Conservation (phyloP, 441 rosid species). For the Flueggea neowawraea region DNA sequence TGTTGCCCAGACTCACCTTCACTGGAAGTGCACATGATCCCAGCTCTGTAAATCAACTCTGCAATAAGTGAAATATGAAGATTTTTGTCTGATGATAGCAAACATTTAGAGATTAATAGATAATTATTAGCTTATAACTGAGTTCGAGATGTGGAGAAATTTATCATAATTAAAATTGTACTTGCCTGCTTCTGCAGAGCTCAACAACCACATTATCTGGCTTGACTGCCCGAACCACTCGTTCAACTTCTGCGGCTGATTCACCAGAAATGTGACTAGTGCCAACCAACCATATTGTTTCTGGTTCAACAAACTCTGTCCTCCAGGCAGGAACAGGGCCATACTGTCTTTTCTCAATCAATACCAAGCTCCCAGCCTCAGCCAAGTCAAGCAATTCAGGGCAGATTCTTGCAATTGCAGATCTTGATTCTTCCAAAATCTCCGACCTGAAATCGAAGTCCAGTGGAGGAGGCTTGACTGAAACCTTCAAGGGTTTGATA, state of each 20-base stretch:
- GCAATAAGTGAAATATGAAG: conserved; percentile 39
- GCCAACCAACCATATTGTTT: conserved; percentile 74
- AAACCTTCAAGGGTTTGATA: conserved; percentile 36
- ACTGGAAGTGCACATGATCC: conserved; percentile 73
- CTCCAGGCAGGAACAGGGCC: conserved; percentile 87
- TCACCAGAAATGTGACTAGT: conserved; percentile 58
- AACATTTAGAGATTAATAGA: too few species aligned
- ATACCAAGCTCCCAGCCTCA: conserved; percentile 47
- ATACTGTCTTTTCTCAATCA: conserved; percentile 53
- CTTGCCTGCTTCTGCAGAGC: conserved; percentile 91
- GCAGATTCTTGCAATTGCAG: conserved; percentile 40
- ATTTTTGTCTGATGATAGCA: neutral
- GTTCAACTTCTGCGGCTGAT: conserved; percentile 63
- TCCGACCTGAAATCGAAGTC: conserved; percentile 69
- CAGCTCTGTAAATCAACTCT: conserved; percentile 81
- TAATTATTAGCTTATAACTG: too few species aligned
- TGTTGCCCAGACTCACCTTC: conserved; percentile 40
- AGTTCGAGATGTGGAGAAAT: too few species aligned
- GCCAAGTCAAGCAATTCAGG: conserved; percentile 71
- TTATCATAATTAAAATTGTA: neutral
- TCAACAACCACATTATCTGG: conserved; percentile 91
- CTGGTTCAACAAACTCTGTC: conserved; percentile 70
- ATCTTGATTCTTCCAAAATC: conserved; percentile 44
- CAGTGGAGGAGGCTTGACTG: conserved; percentile 62
- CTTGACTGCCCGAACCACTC: conserved; percentile 53